phyloP scores from a whole-genome alignment of 352 stramenopile species.

The Pythium aquatile region DNA sequence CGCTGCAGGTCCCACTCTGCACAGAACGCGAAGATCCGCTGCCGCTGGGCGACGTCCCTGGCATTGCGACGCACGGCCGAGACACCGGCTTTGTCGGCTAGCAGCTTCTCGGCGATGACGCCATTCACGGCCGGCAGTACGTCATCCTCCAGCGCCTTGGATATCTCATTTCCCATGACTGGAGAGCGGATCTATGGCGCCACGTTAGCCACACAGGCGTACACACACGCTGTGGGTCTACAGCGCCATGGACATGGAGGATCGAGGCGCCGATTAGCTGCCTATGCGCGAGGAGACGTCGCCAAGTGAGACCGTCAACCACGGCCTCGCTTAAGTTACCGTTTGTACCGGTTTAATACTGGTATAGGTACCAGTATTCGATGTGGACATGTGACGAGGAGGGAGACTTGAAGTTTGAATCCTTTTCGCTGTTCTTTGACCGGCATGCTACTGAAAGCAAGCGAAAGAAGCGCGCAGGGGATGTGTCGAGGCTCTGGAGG shows the following conservation, averaged over 20 bases:
- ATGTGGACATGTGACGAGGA: not conserved
- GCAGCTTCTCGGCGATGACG: slow-evolving; percentile 23
- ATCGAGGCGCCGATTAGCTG: not conserved
- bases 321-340: not conserved
- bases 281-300: not conserved
- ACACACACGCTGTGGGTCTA: not conserved
- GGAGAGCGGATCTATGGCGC: not conserved
- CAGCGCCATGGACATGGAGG: not conserved
- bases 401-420: not conserved
- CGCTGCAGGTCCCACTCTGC: slow-evolving; percentile 53
- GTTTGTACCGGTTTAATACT: not conserved
- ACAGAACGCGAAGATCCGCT: slow-evolving; percentile 58
- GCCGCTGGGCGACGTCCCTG: slow-evolving; percentile 40
- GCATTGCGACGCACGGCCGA: slow-evolving; percentile 34
- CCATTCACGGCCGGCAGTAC: slow-evolving; percentile 11
- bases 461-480: not conserved
- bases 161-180: slow-evolving; percentile 32
- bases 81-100: not conserved
- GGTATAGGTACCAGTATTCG: not conserved
- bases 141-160: slow-evolving; percentile 26
- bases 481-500: too few species aligned
- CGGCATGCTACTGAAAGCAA: not conserved
- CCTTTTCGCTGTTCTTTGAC: not conserved
- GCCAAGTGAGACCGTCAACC: not conserved
- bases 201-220: too few species aligned